Percentiles rank a stretch among this genome's conserved stretches.
Evolutionary conservation across 495 filamentous ascomycete genomes (phyloP).

Genomic region (Penicillium coprophilum): DNA sequence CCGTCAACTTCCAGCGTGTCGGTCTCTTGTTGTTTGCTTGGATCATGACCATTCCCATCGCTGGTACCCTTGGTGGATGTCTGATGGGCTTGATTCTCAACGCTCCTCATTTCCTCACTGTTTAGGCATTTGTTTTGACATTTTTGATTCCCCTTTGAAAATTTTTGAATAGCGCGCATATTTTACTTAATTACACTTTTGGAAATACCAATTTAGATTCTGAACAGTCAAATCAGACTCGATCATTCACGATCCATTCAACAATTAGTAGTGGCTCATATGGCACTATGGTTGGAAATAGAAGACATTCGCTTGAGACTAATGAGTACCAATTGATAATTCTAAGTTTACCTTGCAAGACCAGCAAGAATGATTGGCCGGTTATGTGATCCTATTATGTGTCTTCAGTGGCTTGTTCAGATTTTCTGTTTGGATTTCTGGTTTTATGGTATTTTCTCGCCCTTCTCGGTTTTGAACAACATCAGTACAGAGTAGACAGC

Average conservation of each 20-base stretch:
- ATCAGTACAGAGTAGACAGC: no score
- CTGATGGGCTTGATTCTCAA: conserved; percentile 64
- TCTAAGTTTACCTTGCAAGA: no score
- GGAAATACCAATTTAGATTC: neutral
- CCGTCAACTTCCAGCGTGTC: conserved; percentile 64
- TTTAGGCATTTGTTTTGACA: neutral
- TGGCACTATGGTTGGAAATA: neutral
- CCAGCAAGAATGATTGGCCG: no score
- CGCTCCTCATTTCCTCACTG: conserved; percentile 49
- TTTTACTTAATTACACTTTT: conserved; percentile 4
- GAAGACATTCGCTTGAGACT: neutral
- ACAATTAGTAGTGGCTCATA: no score
- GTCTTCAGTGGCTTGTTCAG: no score
- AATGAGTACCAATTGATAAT: neutral
- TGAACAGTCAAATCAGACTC: neutral
- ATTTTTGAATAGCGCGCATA: neutral
- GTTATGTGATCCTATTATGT: no score
- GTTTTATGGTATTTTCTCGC: no score
- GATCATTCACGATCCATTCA: no score
- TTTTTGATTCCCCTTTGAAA: neutral
- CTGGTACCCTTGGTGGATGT: conserved; percentile 58
- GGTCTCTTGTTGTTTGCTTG: conserved; percentile 54
- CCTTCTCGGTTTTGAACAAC: no score
- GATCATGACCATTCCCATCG: conserved; percentile 63
- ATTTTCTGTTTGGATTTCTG: no score